Base-by-base conservation (phyloP, 116 monocot species). In the Iris pallida region DNA sequence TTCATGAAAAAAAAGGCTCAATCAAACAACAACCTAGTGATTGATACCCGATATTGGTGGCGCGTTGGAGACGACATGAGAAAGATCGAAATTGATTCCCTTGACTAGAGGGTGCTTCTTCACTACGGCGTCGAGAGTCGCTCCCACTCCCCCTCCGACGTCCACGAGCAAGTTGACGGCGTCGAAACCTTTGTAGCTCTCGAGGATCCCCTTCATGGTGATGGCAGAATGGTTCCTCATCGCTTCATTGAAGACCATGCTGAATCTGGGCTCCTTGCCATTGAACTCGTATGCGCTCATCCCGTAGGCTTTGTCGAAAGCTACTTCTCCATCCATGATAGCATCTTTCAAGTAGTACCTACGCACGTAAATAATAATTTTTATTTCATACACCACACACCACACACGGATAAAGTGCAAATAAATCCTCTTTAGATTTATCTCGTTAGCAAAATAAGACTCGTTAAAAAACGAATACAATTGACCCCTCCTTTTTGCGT, bases 61-160 rank as follows among this genome's bases (percentile, higher is more conserved):
- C 6, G 81, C 77, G 20, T 81, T 73, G 40, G 73, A 68, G 57
- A 81, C 77, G 51, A 85, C 84, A 53, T 55, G 84, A 65, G 68
- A 82, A n/a, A 87, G 80, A 20, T 84, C 84, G 56, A 76, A 88
- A 54, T 84, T 88, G 59, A 84, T 76, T 5, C 81, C 83, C 64
- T 79, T 73, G 62, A 84, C 71, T 10, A 68, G 52, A 0, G 81
- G 63, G 57, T 88, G 43, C 61, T 73, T 66, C 6, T 81, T 71
- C 42, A 75, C 66, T 67, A 88, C 73, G 70, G 73, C 73, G 68
- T 55, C 20, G 5, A 88, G 57, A 16, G 78, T 76, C 6, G 78
- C 68, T n/a, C 84, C 88, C n/a, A 77, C 60, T 41, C 81, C 81
- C 7, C 81, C 81, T 44, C 81, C 76, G n/a, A 81, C 77, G 44